phyloP scores from a whole-genome alignment of 441 rosid genomes.

The Pelargonium myrrhifolium region DNA sequence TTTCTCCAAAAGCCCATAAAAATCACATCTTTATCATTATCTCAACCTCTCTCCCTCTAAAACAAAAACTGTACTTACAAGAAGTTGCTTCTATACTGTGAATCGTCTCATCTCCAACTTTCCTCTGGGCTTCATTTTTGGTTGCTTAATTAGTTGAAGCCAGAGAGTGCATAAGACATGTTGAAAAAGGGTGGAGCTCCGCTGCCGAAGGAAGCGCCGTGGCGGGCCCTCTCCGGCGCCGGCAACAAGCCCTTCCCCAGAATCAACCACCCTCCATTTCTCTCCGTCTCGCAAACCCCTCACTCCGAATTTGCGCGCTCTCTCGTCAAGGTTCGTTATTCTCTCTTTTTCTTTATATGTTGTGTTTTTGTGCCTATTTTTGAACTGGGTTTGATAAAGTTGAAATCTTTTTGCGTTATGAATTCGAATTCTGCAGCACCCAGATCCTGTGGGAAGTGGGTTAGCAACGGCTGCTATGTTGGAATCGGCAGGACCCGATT shows the following conservation, averaged over 20 bases:
- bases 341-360: background rate
- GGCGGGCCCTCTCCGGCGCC: constrained; percentile 24
- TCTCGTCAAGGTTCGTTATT: background rate
- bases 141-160: too few relatives aligned
- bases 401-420: background rate
- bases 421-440: constrained; percentile 40
- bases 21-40: too few relatives aligned
- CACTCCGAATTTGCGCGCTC: constrained; percentile 38
- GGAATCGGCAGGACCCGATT: constrained; percentile 88
- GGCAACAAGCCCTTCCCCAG: constrained; percentile 42
- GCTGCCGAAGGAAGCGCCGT: background rate
- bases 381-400: background rate
- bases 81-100: too few relatives aligned
- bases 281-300: constrained; percentile 52
- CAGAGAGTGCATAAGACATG: constrained; percentile 8
- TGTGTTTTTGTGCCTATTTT: background rate
- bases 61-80: too few relatives aligned
- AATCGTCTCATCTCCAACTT: too few relatives aligned
- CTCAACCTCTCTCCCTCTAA: too few relatives aligned
- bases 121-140: too few relatives aligned
- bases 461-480: constrained; percentile 61
- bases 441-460: constrained; percentile 72
- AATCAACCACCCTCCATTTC: constrained; percentile 39
- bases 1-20: too few relatives aligned
- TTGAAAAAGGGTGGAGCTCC: background rate